phyloP scores from a whole-genome alignment of 2,329 filamentous ascomycete genomes.

The Teratosphaeriaceae sp. region DNA sequence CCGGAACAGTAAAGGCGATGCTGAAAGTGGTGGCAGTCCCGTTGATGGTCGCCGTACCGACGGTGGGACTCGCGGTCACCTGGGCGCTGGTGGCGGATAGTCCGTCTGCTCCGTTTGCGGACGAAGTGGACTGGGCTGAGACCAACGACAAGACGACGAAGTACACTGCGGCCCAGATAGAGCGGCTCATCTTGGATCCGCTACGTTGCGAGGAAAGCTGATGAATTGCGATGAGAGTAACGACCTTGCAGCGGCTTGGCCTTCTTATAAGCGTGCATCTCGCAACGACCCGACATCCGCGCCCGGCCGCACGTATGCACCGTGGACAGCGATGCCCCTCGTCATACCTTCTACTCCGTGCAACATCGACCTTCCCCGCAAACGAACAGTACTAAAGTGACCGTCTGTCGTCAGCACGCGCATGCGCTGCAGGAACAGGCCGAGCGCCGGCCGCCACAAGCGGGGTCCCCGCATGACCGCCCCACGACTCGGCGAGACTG shows the following conservation, averaged over 20 bases:
- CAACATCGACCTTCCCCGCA: neutral
- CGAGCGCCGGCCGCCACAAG: neutral
- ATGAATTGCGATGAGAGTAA: no score
- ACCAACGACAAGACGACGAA: neutral
- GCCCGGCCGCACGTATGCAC: no score
- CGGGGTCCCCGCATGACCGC: neutral
- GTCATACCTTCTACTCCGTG: neutral
- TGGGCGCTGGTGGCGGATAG: neutral
- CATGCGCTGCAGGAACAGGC: neutral
- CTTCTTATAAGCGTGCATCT: no score
- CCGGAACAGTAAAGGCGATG: conserved; percentile 28
- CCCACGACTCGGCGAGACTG: no score
- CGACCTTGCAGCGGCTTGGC: neutral
- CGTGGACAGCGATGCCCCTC: no score
- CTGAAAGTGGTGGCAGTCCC: conserved; percentile 25
- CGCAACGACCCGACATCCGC: no score
- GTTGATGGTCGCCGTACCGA: conserved; percentile 11
- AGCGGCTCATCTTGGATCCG: neutral
- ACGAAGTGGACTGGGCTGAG: neutral
- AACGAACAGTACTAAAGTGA: no score
- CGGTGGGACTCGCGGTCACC: neutral
- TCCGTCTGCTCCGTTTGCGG: neutral
- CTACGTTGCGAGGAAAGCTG: no score
- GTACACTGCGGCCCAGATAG: neutral
- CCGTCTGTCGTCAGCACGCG: neutral